phyloP scores from a whole-genome alignment of 2,329 filamentous ascomycete species.

The Endothia cerciana region DNA sequence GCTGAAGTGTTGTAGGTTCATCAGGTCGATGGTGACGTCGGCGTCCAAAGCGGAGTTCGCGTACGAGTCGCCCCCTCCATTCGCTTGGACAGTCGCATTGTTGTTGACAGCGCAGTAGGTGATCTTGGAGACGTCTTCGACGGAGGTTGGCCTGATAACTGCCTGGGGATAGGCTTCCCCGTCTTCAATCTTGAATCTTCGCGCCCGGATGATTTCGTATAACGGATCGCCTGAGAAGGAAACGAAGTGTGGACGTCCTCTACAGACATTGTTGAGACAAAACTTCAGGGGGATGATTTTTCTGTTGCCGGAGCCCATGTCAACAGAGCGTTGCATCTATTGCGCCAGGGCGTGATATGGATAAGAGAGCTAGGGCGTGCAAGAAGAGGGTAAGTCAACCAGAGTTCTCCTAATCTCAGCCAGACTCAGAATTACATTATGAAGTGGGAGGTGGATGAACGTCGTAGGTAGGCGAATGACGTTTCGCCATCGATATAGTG shows the following conservation, averaged over 20 bases:
- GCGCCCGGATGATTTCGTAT: slow-evolving; percentile 45
- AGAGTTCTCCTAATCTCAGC: no score
- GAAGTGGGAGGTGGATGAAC: no score
- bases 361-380: neutral
- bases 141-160: slow-evolving; percentile 57
- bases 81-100: slow-evolving; percentile 61
- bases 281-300: neutral
- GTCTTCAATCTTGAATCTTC: slow-evolving; percentile 58
- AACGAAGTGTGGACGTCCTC: slow-evolving; percentile 49
- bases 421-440: no score
- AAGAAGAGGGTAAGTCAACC: no score
- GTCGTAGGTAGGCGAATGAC: no score
- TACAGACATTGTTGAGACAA: slow-evolving; percentile 48
- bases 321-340: neutral
- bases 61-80: slow-evolving; percentile 68
- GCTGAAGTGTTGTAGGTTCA: slow-evolving; percentile 54
- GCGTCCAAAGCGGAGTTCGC: slow-evolving; percentile 48
- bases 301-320: neutral
- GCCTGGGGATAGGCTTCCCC: slow-evolving; percentile 54
- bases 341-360: neutral
- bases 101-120: slow-evolving; percentile 58
- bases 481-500: no score
- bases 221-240: slow-evolving; percentile 43
- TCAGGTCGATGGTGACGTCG: slow-evolving; percentile 54
- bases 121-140: slow-evolving; percentile 58